Conservation (phyloP, 1,284 basidiomycete genomes). For the Sporisorium scitamineum region DNA sequence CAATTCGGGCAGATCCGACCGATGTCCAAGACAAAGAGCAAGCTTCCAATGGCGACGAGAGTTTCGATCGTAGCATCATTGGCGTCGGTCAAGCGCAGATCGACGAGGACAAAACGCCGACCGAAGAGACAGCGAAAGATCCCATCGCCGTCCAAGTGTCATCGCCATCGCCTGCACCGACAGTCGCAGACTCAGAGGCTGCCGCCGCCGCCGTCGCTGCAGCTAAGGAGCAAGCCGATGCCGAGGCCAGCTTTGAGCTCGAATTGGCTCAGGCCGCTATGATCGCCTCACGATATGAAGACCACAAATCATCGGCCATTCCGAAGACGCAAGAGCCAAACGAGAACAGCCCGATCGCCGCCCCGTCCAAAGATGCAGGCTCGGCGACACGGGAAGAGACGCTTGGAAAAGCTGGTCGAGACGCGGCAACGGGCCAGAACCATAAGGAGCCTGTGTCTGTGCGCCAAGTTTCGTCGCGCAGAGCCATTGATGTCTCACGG, state of each 20-base stretch:
- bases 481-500: constrained; percentile 42
- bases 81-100: not conserved
- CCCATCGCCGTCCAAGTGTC: constrained; percentile 10
- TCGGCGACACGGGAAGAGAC: not conserved
- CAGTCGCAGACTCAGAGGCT: too few relatives aligned
- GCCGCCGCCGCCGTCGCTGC: not conserved
- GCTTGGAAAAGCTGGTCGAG: not conserved
- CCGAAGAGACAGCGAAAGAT: constrained; percentile 15
- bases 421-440: not conserved
- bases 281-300: constrained; percentile 30
- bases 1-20: not conserved
- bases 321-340: not conserved
- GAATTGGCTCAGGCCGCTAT: constrained; percentile 33
- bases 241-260: constrained; percentile 11
- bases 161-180: not conserved
- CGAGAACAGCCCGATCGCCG: not conserved
- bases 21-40: not conserved
- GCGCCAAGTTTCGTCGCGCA: constrained; percentile 28
- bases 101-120: constrained; percentile 13
- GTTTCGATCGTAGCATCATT: not conserved
- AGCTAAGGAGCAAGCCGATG: not conserved
- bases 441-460: not conserved
- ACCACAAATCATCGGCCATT: constrained; percentile 11
- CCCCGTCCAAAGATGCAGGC: not conserved
- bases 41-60: not conserved